These are phyloP conservation scores for Umbelopsis isabellina DNA, from an alignment of 192 early-diverging fungal genomes.

Conservation along the genomic window DNA sequence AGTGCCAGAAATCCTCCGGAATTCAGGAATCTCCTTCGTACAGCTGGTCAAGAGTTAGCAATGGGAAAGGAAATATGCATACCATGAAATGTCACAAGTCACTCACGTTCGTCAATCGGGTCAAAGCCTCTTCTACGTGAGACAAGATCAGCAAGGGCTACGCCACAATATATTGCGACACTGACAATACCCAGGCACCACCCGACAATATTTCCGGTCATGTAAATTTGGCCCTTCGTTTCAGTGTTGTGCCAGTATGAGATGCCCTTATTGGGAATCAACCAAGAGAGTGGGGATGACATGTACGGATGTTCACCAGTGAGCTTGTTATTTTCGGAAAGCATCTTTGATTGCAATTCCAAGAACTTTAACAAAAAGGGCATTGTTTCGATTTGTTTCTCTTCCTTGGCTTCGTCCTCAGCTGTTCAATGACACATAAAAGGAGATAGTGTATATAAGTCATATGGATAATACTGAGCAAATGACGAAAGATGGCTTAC, in stretches of 20 bases:
- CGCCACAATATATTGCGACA: constrained; percentile 59
- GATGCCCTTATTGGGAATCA: constrained; percentile 83
- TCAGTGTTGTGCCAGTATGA: constrained; percentile 89
- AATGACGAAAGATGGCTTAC: constrained; percentile 39
- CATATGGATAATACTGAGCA: too few relatives aligned
- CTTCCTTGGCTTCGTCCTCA: constrained; percentile 48
- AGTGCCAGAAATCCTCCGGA: constrained; percentile 82
- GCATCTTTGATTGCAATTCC: constrained; percentile 89
- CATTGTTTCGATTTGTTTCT: constrained; percentile 57
- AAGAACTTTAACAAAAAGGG: constrained; percentile 81
- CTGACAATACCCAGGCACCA: constrained; percentile 78
- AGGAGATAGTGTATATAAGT: neutral
- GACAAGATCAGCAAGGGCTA: constrained; percentile 72
- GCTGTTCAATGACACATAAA: constrained; percentile 31
- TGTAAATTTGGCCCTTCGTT: constrained; percentile 80
- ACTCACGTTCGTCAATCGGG: constrained; percentile 54
- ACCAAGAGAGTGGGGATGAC: constrained; percentile 81
- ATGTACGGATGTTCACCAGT: constrained; percentile 94
- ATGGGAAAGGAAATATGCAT: constrained; percentile 36
- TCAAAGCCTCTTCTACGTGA: constrained; percentile 75
- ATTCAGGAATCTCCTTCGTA: constrained; percentile 63
- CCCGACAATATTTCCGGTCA: constrained; percentile 87
- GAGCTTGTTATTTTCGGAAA: constrained; percentile 87
- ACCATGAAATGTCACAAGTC: constrained; percentile 26
- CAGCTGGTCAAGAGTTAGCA: constrained; percentile 40